Evolutionary conservation across 805 yeast genomes (phyloP), one percentile per base, ranked within the genome.

Genomic region (Metschnikowia koreensis): DNA sequence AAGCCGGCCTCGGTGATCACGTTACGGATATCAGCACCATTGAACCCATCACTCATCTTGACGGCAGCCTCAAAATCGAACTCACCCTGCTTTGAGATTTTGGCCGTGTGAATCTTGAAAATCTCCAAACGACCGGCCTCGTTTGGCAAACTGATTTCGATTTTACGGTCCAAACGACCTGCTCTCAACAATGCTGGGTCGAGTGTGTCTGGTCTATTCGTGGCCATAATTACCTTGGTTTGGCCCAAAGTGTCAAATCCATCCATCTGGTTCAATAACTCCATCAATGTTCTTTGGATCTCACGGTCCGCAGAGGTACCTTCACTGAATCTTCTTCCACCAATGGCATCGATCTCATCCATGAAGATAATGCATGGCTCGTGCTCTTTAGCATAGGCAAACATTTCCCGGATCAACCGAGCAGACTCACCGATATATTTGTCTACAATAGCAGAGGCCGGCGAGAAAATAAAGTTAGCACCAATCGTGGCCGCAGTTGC

Each of bases 271-370:
- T 93, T 93, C 63, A 93, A 81, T 66, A 93, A 77, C 73, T 93
- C 99, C 98, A 93, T 92, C 66, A 93, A 78, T 3, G 98, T 93
- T 75, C 99, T 87, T 76, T 93, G 99, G 66, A 93, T 93, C 71
- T 93, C 99, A 72, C 99, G 87, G 74, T 93, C 99, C 2, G 99
- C 98, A 8, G 97, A 89, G 1, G 98, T 93, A 73, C 99, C 99
- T 71, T 93, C 99, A 60, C 93, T 84, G 71, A 93, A 93, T 71
- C 99, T 83, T 64, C 99, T 84, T 46, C 99, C 99, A 66, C 99
- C 99, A 70, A 93, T 93, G 53, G 99, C 99, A 76, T 94, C 99
- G 57, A 93, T 85, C 78, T 93, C 99, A 75, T 93, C 99, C 97
- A 93, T 92, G 68, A 93, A 93, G 51, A 93, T 94, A 66, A 94